phyloP scores from a whole-genome alignment of 768 basidiomycete species.

The Coprinopsis strossmayeri region DNA sequence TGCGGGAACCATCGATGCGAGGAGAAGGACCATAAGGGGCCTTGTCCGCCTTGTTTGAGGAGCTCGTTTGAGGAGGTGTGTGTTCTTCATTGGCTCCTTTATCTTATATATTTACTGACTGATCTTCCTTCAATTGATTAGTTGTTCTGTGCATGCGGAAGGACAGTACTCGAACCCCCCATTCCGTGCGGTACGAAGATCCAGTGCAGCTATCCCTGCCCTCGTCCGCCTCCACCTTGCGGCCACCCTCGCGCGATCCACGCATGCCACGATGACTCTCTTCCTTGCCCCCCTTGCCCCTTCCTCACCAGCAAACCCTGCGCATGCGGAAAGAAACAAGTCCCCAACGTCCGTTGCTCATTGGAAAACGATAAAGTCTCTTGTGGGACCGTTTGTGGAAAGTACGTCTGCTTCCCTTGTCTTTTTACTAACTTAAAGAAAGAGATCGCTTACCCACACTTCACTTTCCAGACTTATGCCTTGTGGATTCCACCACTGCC shows the following conservation, averaged over 20 bases:
- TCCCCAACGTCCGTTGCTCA: constrained; percentile 81
- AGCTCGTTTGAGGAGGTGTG: constrained; percentile 89
- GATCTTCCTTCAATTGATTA: constrained; percentile 19
- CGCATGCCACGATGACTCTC: constrained; percentile 70
- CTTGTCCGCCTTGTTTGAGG: constrained; percentile 77
- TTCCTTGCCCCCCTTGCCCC: constrained; percentile 80
- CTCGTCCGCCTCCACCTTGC: constrained; percentile 59
- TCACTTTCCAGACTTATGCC: constrained; percentile 49
- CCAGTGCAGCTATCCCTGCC: constrained; percentile 75
- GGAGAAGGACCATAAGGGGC: constrained; percentile 72
- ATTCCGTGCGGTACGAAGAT: constrained; percentile 83
- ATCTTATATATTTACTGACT: too few species aligned
- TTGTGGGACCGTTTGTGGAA: constrained; percentile 76
- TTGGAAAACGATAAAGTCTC: constrained; percentile 69
- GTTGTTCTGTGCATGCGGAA: constrained; percentile 77
- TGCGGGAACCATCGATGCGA: constrained; percentile 83
- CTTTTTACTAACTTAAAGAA: too few species aligned
- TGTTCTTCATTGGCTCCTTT: too few species aligned
- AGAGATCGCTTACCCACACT: too few species aligned
- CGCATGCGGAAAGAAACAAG: constrained; percentile 81
- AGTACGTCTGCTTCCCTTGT: not conserved
- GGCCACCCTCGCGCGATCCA: constrained; percentile 79
- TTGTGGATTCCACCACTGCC: constrained; percentile 91
- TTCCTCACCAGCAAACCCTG: constrained; percentile 74
- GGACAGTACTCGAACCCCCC: constrained; percentile 85